Base-by-base conservation (phyloP, 345 rosid species). In the Nasturtium officinale region DNA sequence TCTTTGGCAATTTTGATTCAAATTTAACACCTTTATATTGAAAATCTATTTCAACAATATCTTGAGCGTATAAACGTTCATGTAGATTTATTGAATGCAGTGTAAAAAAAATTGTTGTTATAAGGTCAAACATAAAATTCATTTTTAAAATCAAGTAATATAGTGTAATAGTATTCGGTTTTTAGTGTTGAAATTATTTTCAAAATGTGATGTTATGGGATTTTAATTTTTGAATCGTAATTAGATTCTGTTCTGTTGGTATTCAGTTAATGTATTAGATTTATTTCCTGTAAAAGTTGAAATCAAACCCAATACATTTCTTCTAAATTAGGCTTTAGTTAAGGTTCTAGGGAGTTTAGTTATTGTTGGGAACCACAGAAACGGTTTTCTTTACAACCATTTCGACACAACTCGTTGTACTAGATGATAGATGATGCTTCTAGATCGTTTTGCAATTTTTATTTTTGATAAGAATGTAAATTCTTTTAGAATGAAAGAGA, bases 291-390 rank as follows among this genome's bases (percentile, higher is more conserved):
- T 12, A 38, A 38, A 38, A 38, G n/a, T 38, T 38, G n/a, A 38
- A 38, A 38, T 4, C n/a, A 38, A 38, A 38, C 43, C n/a, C n/a
- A 38, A 38, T 12, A 38, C 11, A 38, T 38, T 11, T 38, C 42
- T 37, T 37, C n/a, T 38, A 6, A 38, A 12, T 3, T n/a, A 38
- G n/a, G 43, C 4, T 38, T 69, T 57, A 23, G 53, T 43, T 21
- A 9, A 32, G 51, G 16, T 30, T 30, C 23, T 23, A 1, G 25
- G 25, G 45, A 40, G 45, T 40, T 12, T 21, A 25, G 8, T n/a
- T 28, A 43, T 6, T 62, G 52, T 17, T 58, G 46, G 40, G 13
- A 35, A 46, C 74, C 74, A 58, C 53, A n/a, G 35, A 21, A 59
- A 47, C 67, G 28, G 67, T 35, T 11, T 59, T 32, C 26, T 23